These are phyloP conservation scores for Tanacetum coccineum DNA, from an alignment of 129 eudicot species.

Conservation along the genomic window DNA sequence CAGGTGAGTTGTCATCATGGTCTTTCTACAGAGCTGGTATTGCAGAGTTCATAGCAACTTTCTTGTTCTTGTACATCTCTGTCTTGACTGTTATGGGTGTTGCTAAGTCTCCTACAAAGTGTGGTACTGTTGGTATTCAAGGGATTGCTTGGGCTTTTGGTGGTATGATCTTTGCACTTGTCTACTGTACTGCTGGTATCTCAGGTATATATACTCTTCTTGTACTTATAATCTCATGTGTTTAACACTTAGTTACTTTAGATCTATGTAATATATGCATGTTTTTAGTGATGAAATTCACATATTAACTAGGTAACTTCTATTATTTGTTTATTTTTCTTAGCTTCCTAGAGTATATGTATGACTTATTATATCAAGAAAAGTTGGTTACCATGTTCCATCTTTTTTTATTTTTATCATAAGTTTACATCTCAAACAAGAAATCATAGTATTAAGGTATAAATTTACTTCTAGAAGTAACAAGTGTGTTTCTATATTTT, in stretches of 20 bases:
- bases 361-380: too few species aligned
- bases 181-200: slow-evolving; percentile 20
- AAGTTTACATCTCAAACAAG: background rate
- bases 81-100: slow-evolving; percentile 18
- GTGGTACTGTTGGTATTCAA: slow-evolving; percentile 18
- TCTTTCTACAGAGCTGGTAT: slow-evolving; percentile 19
- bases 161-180: slow-evolving; percentile 22
- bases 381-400: background rate
- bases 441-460: background rate
- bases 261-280: background rate
- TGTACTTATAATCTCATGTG: background rate
- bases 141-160: slow-evolving; percentile 22
- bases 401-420: background rate
- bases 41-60: slow-evolving; percentile 13
- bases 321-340: too few species aligned
- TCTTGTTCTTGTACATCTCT: slow-evolving; percentile 20
- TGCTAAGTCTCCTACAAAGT: slow-evolving; percentile 15
- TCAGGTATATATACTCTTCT: slow-evolving; percentile 1
- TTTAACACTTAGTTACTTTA: background rate
- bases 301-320: too few species aligned
- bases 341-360: too few species aligned
- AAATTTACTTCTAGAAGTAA: background rate
- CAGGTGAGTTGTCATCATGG: slow-evolving; percentile 19
- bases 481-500: background rate
- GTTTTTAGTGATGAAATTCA: background rate